Evolutionary conservation across 495 filamentous ascomycete species (phyloP).

Genomic region (Daldinia concentrica): DNA sequence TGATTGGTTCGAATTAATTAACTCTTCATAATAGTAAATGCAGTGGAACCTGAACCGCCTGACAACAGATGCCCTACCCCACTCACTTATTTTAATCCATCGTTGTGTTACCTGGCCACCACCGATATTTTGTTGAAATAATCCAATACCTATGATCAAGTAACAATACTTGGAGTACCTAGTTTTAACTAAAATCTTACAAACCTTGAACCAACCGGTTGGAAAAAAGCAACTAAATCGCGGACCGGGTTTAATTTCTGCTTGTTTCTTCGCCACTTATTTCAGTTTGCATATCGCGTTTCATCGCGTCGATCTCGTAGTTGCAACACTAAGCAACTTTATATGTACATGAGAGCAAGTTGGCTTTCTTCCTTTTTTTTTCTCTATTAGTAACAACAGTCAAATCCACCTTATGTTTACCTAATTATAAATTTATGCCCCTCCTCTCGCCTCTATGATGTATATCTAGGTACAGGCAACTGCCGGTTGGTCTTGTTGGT

Average conservation of each 20-base stretch:
- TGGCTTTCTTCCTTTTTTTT: background rate
- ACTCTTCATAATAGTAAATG: slow-evolving; percentile 15
- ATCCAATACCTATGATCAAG: background rate
- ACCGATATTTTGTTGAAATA: slow-evolving; percentile 1
- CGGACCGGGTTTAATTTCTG: background rate
- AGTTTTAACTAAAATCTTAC: background rate
- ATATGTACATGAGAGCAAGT: background rate
- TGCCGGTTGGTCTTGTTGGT: background rate
- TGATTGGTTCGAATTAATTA: slow-evolving; percentile 9
- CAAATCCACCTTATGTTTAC: background rate
- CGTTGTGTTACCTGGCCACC: background rate
- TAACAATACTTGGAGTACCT: background rate
- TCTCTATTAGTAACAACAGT: background rate
- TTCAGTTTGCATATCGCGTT: background rate
- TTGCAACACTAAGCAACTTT: background rate
- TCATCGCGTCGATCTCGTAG: background rate
- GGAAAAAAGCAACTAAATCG: background rate
- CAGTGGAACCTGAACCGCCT: slow-evolving; percentile 21
- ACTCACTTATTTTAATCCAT: slow-evolving; percentile 10
- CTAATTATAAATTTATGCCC: background rate
- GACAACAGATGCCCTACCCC: slow-evolving; percentile 17
- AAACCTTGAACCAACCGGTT: background rate
- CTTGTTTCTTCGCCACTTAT: background rate
- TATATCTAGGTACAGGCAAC: background rate
- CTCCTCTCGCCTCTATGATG: background rate